Evolutionary conservation across 2,329 filamentous ascomycete genomes (phyloP), one percentile per base, ranked within the genome.

Genomic region (Epichloe sp.): DNA sequence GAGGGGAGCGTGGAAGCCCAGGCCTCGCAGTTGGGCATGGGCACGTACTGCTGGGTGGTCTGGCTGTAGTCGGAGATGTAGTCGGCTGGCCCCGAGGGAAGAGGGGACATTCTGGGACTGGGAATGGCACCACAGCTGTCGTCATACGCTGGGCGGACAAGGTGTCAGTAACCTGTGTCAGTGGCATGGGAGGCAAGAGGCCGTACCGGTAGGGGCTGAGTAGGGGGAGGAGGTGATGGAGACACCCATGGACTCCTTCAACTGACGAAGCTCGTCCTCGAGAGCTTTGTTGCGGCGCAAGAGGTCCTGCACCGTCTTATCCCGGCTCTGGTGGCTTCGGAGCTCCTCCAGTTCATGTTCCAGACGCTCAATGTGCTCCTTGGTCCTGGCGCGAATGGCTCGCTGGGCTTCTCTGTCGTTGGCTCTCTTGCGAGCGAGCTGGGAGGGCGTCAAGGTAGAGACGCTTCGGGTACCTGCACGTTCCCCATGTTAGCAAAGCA

Each of bases 341-440:
- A 94, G 77, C 56, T 91, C 85, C 51, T 82, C 77, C 54, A 95
- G 83, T 58, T 85, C 80, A 56, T 74, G 74, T 69, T 94, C 86
- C 48, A 95, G 72, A 21, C 74, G 74, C 63, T 93, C 87, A 60
- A 95, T 95, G 65, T 88, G 86, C 62, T 85, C 80, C 71, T 89
- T 91, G 40, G 89, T 95, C 59, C 89, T 79, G 65, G 89, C 86
- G 47, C 89, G 77, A 56, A 95, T 95, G 42, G 86, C 87, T 47
- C 89, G 79, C 69, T 95, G 89, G 42, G 89, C 89, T 68, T 95
- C 88, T 55, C 89, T 80, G 65, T 95, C 89, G 71, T 95, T 95
- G 61, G 88, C 87, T 56, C 90, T 78, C 73, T 95, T 96, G 67
- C 89, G 86, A 34, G 85, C 87, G 53, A 95, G 78, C 68, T 95